Evolutionary conservation across 116 monocot genomes (phyloP).

Genomic region (Cymodocea nodosa): DNA sequence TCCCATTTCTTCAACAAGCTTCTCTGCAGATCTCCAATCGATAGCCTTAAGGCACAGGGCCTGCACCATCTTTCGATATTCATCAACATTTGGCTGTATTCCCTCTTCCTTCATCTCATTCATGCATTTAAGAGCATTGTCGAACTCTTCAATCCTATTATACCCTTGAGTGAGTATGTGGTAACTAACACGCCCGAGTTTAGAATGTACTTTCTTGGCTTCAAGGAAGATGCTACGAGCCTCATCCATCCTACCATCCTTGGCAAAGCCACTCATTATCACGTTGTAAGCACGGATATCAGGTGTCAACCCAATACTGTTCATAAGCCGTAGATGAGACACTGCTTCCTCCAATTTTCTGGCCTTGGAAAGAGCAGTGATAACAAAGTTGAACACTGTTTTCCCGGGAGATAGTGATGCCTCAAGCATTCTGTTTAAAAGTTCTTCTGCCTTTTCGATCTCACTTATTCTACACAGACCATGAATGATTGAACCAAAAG

Average conservation of each 20-base stretch:
- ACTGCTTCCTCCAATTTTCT: conserved; percentile 72
- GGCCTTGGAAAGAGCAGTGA: conserved; percentile 51
- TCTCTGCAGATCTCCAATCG: conserved; percentile 74
- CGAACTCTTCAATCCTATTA: conserved; percentile 66
- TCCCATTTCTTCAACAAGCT: conserved; percentile 65
- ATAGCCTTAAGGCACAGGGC: conserved; percentile 69
- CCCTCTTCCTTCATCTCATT: conserved; percentile 68
- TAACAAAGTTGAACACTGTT: conserved; percentile 55
- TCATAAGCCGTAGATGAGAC: conserved; percentile 49
- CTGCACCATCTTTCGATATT: conserved; percentile 67
- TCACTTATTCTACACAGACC: conserved; percentile 57
- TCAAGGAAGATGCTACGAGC: conserved; percentile 49
- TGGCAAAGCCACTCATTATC: conserved; percentile 68
- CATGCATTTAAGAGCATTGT: conserved; percentile 60
- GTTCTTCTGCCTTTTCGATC: conserved; percentile 35
- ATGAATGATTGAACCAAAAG: conserved; percentile 48
- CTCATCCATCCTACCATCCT: conserved; percentile 68
- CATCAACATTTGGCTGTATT: conserved; percentile 51
- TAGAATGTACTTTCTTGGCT: conserved; percentile 67
- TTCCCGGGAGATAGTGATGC: conserved; percentile 50
- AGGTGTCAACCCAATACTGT: conserved; percentile 39
- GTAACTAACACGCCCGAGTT: conserved; percentile 47
- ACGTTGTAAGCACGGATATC: conserved; percentile 79
- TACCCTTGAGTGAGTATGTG: conserved; percentile 83
- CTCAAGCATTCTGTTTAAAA: conserved; percentile 50